Evolutionary conservation across 495 filamentous ascomycete genomes (phyloP).

Genomic region (Aspergillus bridgeri): DNA sequence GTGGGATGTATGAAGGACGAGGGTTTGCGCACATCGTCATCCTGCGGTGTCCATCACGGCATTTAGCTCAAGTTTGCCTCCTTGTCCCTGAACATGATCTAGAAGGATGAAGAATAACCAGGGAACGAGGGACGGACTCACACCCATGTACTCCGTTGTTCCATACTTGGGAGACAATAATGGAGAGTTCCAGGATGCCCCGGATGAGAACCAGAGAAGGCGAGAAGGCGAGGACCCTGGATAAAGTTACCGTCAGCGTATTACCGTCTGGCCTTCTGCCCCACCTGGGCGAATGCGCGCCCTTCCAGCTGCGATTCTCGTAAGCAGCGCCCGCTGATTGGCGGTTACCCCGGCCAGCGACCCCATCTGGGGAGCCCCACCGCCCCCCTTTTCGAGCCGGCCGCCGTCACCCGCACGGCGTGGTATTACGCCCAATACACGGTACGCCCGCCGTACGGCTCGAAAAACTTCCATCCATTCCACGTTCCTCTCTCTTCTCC

Average conservation of each 20-base stretch:
- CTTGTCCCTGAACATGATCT: no score
- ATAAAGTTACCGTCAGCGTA: neutral
- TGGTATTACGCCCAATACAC: no score
- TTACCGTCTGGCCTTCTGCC: neutral
- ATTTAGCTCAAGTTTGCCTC: no score
- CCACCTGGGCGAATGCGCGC: neutral
- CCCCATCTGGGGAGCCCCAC: conserved; percentile 9
- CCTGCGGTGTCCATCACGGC: neutral
- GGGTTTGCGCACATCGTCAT: neutral
- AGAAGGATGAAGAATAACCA: no score
- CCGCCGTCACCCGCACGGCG: conserved; percentile 10
- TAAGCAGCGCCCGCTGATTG: conserved; percentile 4
- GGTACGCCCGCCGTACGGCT: conserved; percentile 5
- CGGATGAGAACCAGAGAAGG: no score
- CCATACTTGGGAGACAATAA: no score
- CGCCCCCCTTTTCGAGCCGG: conserved; percentile 12
- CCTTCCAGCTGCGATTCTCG: conserved; percentile 1
- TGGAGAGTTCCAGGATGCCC: no score
- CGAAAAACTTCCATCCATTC: neutral
- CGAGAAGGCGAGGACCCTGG: no score
- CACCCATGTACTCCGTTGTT: no score
- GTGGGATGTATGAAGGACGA: neutral
- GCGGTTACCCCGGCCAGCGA: neutral
- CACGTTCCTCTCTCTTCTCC: conserved; percentile 4
- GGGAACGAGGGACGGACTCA: no score